A percentile compares a stretch with the other conserved stretches of the same genome.
Conservation (phyloP, 1,284 basidiomycete species). For the Sparassis latifolia region DNA sequence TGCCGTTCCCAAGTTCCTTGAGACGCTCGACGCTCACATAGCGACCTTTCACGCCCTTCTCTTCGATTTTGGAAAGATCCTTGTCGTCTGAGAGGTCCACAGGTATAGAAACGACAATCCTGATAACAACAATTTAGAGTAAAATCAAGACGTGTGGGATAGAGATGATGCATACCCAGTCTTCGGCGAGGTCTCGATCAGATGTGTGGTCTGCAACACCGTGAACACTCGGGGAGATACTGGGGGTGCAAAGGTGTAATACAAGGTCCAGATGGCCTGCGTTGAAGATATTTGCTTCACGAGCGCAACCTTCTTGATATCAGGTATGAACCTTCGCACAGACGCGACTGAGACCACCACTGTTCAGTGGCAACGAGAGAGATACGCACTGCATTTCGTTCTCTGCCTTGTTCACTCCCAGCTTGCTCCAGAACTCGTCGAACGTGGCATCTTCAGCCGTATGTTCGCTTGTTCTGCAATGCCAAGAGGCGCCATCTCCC, state of each 20-base stretch:
- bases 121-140: conserved; percentile 17
- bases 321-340: conserved; percentile 49
- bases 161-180: conserved; percentile 41
- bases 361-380: neutral
- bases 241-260: conserved; percentile 65
- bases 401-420: conserved; percentile 57
- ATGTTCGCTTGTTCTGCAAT: conserved; percentile 62
- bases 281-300: conserved; percentile 58
- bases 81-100: conserved; percentile 53
- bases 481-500: conserved; percentile 56
- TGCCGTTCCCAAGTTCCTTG: conserved; percentile 54
- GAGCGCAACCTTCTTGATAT: conserved; percentile 55
- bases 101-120: conserved; percentile 66
- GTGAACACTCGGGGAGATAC: conserved; percentile 72
- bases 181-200: conserved; percentile 41
- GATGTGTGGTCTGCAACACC: conserved; percentile 55
- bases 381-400: conserved; percentile 60
- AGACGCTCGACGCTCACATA: conserved; percentile 68
- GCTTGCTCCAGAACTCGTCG: conserved; percentile 62
- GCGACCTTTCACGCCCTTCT: conserved; percentile 59
- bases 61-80: conserved; percentile 55
- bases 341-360: neutral
- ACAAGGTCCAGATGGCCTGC: conserved; percentile 63
- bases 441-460: conserved; percentile 57
- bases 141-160: neutral